Percentiles rank a stretch among this genome's conserved stretches.
These are phyloP conservation scores for Aspergillus leporis DNA, from an alignment of 495 filamentous ascomycete species.

Conservation along the genomic window DNA sequence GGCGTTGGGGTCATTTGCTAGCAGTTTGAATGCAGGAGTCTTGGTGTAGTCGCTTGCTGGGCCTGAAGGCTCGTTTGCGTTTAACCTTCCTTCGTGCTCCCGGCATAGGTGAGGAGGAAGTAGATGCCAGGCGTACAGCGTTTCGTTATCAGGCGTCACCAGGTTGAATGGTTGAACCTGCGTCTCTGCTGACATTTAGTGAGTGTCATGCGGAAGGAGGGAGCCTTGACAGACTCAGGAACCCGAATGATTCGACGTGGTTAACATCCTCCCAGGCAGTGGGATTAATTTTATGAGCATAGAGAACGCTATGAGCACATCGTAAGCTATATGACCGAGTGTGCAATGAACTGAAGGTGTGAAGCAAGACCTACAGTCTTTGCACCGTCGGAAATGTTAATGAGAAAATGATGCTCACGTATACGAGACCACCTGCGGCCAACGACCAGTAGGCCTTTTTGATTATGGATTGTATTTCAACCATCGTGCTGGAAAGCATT, in stretches of 20 bases:
- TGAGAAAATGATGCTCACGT: slow-evolving; percentile 48
- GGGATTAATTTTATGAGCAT: slow-evolving; percentile 72
- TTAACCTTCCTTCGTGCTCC: slow-evolving; percentile 47
- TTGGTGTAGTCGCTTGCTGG: slow-evolving; percentile 42
- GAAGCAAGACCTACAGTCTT: slow-evolving; percentile 39
- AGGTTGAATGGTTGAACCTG: slow-evolving; percentile 62
- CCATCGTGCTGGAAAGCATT: slow-evolving; percentile 26
- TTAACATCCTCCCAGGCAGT: slow-evolving; percentile 68
- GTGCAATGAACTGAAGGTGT: not conserved
- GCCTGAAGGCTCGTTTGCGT: slow-evolving; percentile 42
- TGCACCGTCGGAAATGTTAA: slow-evolving; percentile 53
- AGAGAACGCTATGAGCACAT: slow-evolving; percentile 61
- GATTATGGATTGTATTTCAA: slow-evolving; percentile 47
- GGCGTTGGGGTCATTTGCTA: slow-evolving; percentile 55
- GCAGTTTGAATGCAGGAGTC: slow-evolving; percentile 52
- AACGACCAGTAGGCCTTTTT: slow-evolving; percentile 60
- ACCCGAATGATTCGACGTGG: slow-evolving; percentile 75
- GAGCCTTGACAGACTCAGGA: slow-evolving; percentile 62
- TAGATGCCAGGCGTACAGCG: slow-evolving; percentile 62
- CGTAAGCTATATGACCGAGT: not conserved
- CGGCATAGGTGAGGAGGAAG: slow-evolving; percentile 56
- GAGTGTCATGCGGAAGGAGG: not conserved
- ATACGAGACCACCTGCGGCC: slow-evolving; percentile 49
- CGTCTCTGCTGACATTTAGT: slow-evolving; percentile 41
- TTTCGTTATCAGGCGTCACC: slow-evolving; percentile 57